Conservation (phyloP, 2,329 filamentous ascomycete genomes). For the Clonostachys rhizophaga region DNA sequence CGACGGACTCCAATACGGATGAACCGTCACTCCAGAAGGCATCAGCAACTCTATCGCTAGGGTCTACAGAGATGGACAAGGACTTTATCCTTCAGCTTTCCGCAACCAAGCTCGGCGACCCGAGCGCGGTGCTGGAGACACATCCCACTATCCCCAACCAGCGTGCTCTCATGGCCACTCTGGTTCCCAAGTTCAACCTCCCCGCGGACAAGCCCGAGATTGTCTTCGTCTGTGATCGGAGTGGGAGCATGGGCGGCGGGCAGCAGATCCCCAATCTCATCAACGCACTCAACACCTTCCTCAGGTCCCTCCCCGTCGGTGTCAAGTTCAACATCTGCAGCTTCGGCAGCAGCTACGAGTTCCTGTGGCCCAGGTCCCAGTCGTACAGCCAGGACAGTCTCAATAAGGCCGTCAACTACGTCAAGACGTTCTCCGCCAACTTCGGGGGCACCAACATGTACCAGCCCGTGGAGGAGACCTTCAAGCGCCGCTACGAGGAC, state of each 20-base stretch:
- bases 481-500: slow-evolving; percentile 34
- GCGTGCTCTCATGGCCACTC: slow-evolving; percentile 63
- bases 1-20: slow-evolving; percentile 24
- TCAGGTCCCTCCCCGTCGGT: slow-evolving; percentile 60
- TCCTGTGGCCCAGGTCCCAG: slow-evolving; percentile 42
- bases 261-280: slow-evolving; percentile 47
- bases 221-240: slow-evolving; percentile 69
- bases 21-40: slow-evolving; percentile 53
- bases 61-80: slow-evolving; percentile 45
- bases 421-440: slow-evolving; percentile 34
- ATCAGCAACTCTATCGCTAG: slow-evolving; percentile 54
- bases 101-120: slow-evolving; percentile 54
- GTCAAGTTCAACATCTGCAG: slow-evolving; percentile 68
- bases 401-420: slow-evolving; percentile 32
- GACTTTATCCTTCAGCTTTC: slow-evolving; percentile 66
- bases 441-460: slow-evolving; percentile 52
- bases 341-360: slow-evolving; percentile 46
- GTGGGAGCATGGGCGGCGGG: slow-evolving; percentile 54
- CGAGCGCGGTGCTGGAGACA: slow-evolving; percentile 60
- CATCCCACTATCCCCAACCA: slow-evolving; percentile 59
- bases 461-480: slow-evolving; percentile 33
- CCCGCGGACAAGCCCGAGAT: slow-evolving; percentile 53
- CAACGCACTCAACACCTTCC: slow-evolving; percentile 55
- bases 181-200: slow-evolving; percentile 66
- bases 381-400: slow-evolving; percentile 39